Percentiles rank a stretch among this genome's conserved stretches.
phyloP scores from a whole-genome alignment of 2,329 filamentous ascomycete species.

The Arthrobotrys sinensis region DNA sequence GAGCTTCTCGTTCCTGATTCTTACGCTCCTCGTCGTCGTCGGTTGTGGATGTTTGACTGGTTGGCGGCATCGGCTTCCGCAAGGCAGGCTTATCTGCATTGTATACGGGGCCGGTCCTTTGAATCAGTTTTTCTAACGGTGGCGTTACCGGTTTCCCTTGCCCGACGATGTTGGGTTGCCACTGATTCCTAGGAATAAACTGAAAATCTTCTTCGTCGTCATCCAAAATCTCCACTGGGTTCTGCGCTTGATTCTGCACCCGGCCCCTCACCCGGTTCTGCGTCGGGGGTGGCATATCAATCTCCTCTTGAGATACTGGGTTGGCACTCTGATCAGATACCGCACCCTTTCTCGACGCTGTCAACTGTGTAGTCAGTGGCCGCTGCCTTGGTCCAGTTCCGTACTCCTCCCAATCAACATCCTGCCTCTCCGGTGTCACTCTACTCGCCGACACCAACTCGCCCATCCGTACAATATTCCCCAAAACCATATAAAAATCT shows the following conservation, averaged over 20 bases:
- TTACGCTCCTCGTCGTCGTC: neutral
- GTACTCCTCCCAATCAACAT: conserved; percentile 30
- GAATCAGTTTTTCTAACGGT: neutral
- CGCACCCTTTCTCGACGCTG: neutral
- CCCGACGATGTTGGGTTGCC: too few relatives aligned
- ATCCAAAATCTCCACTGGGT: neutral
- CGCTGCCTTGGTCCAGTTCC: neutral
- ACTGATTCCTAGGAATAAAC: conserved; percentile 2
- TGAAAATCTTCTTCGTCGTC: neutral
- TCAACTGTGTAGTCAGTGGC: neutral
- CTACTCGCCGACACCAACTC: conserved; percentile 16
- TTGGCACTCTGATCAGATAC: too few relatives aligned
- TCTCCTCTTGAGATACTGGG: neutral
- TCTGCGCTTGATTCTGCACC: neutral
- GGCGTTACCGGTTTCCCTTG: neutral
- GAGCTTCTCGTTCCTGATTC: neutral
- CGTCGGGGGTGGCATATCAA: neutral
- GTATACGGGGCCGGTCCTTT: neutral
- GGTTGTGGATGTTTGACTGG: too few relatives aligned
- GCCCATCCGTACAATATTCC: conserved; percentile 22
- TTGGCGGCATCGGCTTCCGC: too few relatives aligned
- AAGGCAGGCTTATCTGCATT: neutral
- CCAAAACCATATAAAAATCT: conserved; percentile 11
- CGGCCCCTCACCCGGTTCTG: neutral
- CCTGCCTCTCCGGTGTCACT: neutral